Conservation (phyloP, 2,329 filamentous ascomycete genomes). For the Aspergillus japonicus region DNA sequence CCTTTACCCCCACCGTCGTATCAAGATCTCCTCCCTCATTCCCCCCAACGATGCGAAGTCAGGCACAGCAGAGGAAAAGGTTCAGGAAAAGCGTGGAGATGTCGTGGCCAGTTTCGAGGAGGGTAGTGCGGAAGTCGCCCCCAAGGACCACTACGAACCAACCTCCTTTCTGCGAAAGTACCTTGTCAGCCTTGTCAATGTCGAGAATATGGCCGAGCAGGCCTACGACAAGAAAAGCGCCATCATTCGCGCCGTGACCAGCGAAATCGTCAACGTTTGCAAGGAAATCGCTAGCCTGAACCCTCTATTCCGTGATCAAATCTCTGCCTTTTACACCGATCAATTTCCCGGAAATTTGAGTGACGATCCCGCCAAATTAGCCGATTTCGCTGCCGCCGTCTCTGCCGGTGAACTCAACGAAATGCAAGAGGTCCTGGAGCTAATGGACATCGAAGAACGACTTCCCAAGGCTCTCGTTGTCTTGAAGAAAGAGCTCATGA, state of each 20-base stretch:
- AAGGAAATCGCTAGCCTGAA: constrained; percentile 95
- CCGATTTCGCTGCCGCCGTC: constrained; percentile 94
- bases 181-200: constrained; percentile 89
- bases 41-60: constrained; percentile 56
- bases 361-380: constrained; percentile 89
- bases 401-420: constrained; percentile 91
- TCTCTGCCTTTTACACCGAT: constrained; percentile 94
- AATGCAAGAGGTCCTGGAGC: constrained; percentile 85
- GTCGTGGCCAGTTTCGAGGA: constrained; percentile 98
- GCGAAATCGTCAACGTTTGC: constrained; percentile 98
- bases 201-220: constrained; percentile 88
- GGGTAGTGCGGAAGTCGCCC: constrained; percentile 59
- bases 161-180: constrained; percentile 90
- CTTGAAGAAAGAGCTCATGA: constrained; percentile 97
- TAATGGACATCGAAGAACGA: constrained; percentile 86
- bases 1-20: constrained; percentile 91
- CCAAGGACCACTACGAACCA: constrained; percentile 69
- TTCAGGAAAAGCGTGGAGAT: constrained; percentile 77
- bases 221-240: constrained; percentile 86
- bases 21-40: constrained; percentile 81
- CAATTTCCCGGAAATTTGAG: constrained; percentile 93
- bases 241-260: constrained; percentile 86
- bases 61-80: constrained; percentile 38
- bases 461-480: constrained; percentile 89
- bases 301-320: constrained; percentile 92